Conservation (phyloP, 2,329 filamentous ascomycete species). For the Elsinoe fawcettii region DNA sequence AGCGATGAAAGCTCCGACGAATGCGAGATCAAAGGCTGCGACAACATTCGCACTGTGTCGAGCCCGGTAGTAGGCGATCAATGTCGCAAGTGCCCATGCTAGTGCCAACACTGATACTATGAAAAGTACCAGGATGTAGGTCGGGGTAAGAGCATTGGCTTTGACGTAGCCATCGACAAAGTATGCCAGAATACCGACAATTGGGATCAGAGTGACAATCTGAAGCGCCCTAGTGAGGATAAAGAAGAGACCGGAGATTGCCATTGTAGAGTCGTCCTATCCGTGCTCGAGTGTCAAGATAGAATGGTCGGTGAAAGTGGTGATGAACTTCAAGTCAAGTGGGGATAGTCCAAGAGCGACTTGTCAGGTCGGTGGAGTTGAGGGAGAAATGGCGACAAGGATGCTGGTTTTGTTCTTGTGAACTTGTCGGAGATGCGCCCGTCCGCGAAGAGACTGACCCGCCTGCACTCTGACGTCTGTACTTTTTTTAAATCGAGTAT, state of each 20-base stretch:
- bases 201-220: slow-evolving; percentile 55
- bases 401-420: not conserved
- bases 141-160: slow-evolving; percentile 51
- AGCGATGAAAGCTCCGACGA: slow-evolving; percentile 57
- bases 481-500: slow-evolving; percentile 5
- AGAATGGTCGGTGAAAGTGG: not conserved
- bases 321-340: not conserved
- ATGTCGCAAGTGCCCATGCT: slow-evolving; percentile 54
- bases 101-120: slow-evolving; percentile 55
- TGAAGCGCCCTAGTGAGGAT: slow-evolving; percentile 54
- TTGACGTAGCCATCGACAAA: slow-evolving; percentile 54
- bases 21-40: slow-evolving; percentile 53
- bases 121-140: slow-evolving; percentile 56
- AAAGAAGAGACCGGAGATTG: slow-evolving; percentile 51
- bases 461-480: slow-evolving; percentile 10
- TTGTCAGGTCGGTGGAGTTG: not conserved
- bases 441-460: not conserved
- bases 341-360: not conserved
- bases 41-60: slow-evolving; percentile 53
- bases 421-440: not conserved
- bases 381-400: not conserved
- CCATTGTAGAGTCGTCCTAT: slow-evolving; percentile 31
- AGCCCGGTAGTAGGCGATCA: slow-evolving; percentile 52
- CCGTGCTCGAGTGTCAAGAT: not conserved
- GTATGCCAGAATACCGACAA: slow-evolving; percentile 56